Percentiles rank a stretch among this genome's conserved stretches.
phyloP scores from a whole-genome alignment of 1,284 basidiomycete genomes.

The Leccinum pallidistipes region DNA sequence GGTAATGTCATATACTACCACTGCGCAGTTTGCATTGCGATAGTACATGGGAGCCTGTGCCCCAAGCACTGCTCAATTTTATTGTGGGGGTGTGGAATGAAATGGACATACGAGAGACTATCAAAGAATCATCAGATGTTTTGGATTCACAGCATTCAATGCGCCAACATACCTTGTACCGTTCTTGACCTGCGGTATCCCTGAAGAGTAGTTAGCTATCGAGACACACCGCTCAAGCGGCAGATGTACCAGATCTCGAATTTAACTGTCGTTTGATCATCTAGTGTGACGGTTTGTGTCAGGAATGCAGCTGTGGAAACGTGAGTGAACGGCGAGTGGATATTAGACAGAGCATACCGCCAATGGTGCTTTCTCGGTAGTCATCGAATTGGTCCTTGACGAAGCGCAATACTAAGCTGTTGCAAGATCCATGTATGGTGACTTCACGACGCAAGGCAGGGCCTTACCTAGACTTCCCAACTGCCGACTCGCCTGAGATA shows the following conservation, averaged over 20 bases:
- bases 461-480: constrained; percentile 89
- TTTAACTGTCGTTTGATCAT: constrained; percentile 90
- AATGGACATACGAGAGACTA: constrained; percentile 60
- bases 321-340: constrained; percentile 17
- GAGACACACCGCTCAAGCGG: background rate
- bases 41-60: constrained; percentile 89
- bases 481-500: constrained; percentile 86
- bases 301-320: constrained; percentile 80
- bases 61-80: constrained; percentile 4
- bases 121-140: constrained; percentile 4
- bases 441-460: background rate
- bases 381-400: constrained; percentile 98
- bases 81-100: constrained; percentile 10
- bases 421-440: constrained; percentile 13
- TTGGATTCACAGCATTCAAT: background rate
- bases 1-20: constrained; percentile 88
- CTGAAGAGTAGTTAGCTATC: constrained; percentile 38
- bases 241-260: constrained; percentile 91
- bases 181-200: constrained; percentile 93
- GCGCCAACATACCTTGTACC: constrained; percentile 71
- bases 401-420: constrained; percentile 89
- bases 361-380: constrained; percentile 90
- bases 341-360: constrained; percentile 51
- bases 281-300: constrained; percentile 91
- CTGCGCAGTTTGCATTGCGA: constrained; percentile 85